phyloP scores from a whole-genome alignment of 345 rosid genomes.

The Turnera subulata region DNA sequence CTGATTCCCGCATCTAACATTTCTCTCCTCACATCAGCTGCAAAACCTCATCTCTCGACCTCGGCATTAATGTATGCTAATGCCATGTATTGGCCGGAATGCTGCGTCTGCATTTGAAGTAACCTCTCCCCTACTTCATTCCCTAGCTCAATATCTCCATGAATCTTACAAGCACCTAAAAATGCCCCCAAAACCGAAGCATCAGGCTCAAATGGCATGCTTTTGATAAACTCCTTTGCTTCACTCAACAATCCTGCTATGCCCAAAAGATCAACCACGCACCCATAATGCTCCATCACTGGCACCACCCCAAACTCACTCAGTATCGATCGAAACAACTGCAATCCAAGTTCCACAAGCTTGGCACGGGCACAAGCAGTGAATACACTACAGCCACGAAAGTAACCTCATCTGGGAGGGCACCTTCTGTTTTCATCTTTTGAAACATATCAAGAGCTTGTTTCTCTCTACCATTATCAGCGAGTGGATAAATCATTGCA shows the following conservation, averaged over 20 bases:
- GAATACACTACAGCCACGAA: slow-evolving; percentile 54
- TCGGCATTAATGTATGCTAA: slow-evolving; percentile 48
- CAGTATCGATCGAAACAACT: slow-evolving; percentile 38
- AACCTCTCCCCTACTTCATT: slow-evolving; percentile 44
- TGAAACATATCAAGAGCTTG: slow-evolving; percentile 55
- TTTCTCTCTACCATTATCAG: slow-evolving; percentile 45
- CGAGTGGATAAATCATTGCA: slow-evolving; percentile 57
- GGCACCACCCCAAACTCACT: slow-evolving; percentile 41
- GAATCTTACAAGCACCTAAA: slow-evolving; percentile 67
- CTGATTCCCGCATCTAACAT: slow-evolving; percentile 42
- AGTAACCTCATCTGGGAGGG: slow-evolving; percentile 53
- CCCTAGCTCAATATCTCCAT: slow-evolving; percentile 47
- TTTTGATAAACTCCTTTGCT: slow-evolving; percentile 42
- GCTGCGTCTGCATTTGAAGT: slow-evolving; percentile 43
- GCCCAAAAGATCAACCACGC: slow-evolving; percentile 74
- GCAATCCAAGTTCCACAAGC: slow-evolving; percentile 43
- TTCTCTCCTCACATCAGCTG: slow-evolving; percentile 44
- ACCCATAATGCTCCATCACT: slow-evolving; percentile 65
- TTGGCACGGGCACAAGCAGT: slow-evolving; percentile 62
- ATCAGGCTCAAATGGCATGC: slow-evolving; percentile 62
- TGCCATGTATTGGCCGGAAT: slow-evolving; percentile 47
- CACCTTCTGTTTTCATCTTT: slow-evolving; percentile 35
- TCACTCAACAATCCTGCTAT: slow-evolving; percentile 61
- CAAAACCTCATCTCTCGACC: slow-evolving; percentile 43
- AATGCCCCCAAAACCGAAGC: slow-evolving; percentile 64